Evolutionary conservation across 1,284 basidiomycete species (phyloP).

Genomic region (Rhodotorula mucilaginosa): DNA sequence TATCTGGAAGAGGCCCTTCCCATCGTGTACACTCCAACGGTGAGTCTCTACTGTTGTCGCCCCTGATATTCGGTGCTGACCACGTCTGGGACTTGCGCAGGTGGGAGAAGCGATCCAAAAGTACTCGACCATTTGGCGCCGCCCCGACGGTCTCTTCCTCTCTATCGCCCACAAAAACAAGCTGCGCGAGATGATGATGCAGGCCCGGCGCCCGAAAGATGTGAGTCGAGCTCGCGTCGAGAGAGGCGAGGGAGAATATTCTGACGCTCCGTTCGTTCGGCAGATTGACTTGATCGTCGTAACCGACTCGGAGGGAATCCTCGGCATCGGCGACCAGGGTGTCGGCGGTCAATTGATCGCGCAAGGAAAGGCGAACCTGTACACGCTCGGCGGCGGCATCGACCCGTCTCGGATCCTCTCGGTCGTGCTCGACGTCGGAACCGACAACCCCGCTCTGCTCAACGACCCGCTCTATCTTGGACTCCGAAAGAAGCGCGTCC

Average conservation of each 20-base stretch:
- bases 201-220: constrained; percentile 47
- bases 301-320: constrained; percentile 76
- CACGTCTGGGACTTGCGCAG: constrained; percentile 59
- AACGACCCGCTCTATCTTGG: constrained; percentile 68
- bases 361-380: constrained; percentile 76
- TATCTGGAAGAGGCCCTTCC: constrained; percentile 62
- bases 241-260: too few species aligned
- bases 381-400: constrained; percentile 72
- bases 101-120: constrained; percentile 68
- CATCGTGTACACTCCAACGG: constrained; percentile 47
- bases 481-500: constrained; percentile 63
- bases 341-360: constrained; percentile 62
- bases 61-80: constrained; percentile 2
- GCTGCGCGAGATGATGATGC: constrained; percentile 56
- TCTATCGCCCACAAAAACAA: constrained; percentile 63
- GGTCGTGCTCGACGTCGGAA: constrained; percentile 81
- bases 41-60: not conserved
- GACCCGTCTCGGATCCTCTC: constrained; percentile 71
- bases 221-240: constrained; percentile 40
- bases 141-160: constrained; percentile 68
- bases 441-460: constrained; percentile 76
- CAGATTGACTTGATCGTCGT: constrained; percentile 72
- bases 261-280: constrained; percentile 39
- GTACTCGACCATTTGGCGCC: constrained; percentile 75
- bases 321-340: constrained; percentile 61